Base-by-base conservation (phyloP, 345 rosid genomes). In the Salix caprea region DNA sequence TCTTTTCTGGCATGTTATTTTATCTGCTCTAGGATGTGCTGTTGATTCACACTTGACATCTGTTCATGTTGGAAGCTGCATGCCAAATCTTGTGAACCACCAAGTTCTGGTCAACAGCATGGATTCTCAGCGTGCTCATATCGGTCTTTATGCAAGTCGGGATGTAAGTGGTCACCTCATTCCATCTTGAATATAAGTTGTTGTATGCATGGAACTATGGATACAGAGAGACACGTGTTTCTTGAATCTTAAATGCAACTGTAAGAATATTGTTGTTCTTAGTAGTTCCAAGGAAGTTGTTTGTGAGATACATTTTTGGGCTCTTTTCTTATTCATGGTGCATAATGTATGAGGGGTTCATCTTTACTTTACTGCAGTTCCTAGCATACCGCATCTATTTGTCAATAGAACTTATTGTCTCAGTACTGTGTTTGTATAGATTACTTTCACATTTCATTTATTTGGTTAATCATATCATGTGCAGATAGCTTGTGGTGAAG, bases 401-500 rank as follows among this genome's bases (percentile, higher is more conserved):
- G 14, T 42, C 7, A n/a, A 67, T 26, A 56, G 70, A 37, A n/a
- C 60, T 32, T 48, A 36, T 32, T 54, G 23, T 44, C 24, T 48
- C 26, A 24, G 56, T 26, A 37, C 56, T 62, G 39, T 32, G 16
- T 7, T 13, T 64, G 65, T 34, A 23, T 54, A 16, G n/a, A 39
- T 24, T 19, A 18, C 28, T 68, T n/a, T 7, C 28, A 11, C 60
- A 15, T 67, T 73, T 68, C 16, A 71, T 81, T 67, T 39, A 42
- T 54, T 68, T 37, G 65, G 58, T 48, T 67, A 48, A 37, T 56
- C 36, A 16, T 73, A n/a, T 42, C 19, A 32, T 76, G 84, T 80
- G 84, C 99, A 96, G 99, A 94, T 96, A 82, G 85, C 94, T 70
- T 80, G 75, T n/a, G 98, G 99, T 54, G 97, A 96, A 82, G 99